A percentile compares a stretch with the other conserved stretches of the same genome.
phyloP scores from a whole-genome alignment of 805 yeast genomes.

The Candida boleticola region DNA sequence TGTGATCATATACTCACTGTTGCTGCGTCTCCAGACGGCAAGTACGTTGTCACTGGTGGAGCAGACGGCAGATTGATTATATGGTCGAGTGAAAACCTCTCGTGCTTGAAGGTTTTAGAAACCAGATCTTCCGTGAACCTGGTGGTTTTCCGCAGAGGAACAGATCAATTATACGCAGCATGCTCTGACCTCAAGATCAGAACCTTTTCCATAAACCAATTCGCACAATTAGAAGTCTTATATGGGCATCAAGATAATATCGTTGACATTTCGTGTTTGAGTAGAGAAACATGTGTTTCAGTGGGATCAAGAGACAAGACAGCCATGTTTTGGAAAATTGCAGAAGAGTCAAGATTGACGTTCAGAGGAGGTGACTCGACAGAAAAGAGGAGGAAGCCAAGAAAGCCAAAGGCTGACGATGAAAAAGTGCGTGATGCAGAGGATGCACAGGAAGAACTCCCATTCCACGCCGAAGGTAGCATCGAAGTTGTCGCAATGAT shows the following conservation, averaged over 20 bases:
- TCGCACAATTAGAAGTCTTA: slow-evolving; percentile 83
- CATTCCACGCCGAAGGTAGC: slow-evolving; percentile 73
- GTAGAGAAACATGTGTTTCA: slow-evolving; percentile 88
- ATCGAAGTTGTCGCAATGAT: slow-evolving; percentile 88
- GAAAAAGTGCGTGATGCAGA: slow-evolving; percentile 20
- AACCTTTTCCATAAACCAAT: slow-evolving; percentile 80
- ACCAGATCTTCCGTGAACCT: slow-evolving; percentile 74
- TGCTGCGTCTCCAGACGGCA: slow-evolving; percentile 86
- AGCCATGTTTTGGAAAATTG: slow-evolving; percentile 94
- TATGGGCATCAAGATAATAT: slow-evolving; percentile 96
- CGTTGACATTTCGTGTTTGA: slow-evolving; percentile 74
- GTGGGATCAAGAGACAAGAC: slow-evolving; percentile 95
- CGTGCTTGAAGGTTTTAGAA: slow-evolving; percentile 74
- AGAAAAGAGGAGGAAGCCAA: slow-evolving; percentile 38
- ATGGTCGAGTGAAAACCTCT: slow-evolving; percentile 79
- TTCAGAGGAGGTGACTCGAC: slow-evolving; percentile 83
- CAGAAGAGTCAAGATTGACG: slow-evolving; percentile 91
- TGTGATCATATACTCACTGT: slow-evolving; percentile 71
- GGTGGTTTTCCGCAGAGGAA: slow-evolving; percentile 70
- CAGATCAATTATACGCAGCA: slow-evolving; percentile 87
- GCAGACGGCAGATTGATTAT: slow-evolving; percentile 75
- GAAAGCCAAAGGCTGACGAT: slow-evolving; percentile 28
- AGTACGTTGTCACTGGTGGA: slow-evolving; percentile 88
- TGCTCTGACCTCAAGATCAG: slow-evolving; percentile 91
- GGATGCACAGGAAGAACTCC: slow-evolving; percentile 13